phyloP scores from a whole-genome alignment of 2,329 filamentous ascomycete genomes.

The Phialophora expanda region DNA sequence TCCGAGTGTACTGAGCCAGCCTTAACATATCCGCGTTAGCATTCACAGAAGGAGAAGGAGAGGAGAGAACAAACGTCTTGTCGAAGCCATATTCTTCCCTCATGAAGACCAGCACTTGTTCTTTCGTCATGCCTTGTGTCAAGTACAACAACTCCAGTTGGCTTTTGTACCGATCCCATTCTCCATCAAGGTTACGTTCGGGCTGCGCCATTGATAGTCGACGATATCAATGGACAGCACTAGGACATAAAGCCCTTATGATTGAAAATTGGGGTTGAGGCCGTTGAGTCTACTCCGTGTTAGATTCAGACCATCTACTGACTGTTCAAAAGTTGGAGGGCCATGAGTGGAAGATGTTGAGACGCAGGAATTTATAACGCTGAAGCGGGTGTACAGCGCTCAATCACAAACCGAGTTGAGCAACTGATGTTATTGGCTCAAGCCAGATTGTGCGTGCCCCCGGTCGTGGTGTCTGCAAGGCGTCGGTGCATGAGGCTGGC shows the following conservation, averaged over 20 bases:
- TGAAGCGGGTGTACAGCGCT: not conserved
- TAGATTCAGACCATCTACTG: not conserved
- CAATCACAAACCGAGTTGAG: not conserved
- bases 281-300: not conserved
- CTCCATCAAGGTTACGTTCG: not conserved
- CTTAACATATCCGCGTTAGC: not conserved
- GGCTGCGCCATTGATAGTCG: not conserved
- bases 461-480: not conserved
- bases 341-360: not conserved
- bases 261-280: not conserved
- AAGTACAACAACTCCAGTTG: not conserved
- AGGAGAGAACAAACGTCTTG: not conserved
- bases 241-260: not conserved
- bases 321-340: not conserved
- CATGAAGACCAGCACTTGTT: not conserved
- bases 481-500: not conserved
- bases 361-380: not conserved
- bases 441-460: not conserved
- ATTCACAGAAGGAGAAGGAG: not conserved
- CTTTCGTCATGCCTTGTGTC: not conserved
- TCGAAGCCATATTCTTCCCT: not conserved
- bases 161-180: not conserved
- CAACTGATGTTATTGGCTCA: not conserved
- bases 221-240: not conserved
- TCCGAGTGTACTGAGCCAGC: not conserved